Percentiles rank a stretch among this genome's conserved stretches.
Evolutionary conservation across 2,329 filamentous ascomycete genomes (phyloP).

Genomic region (Scedosporium dehoogii): DNA sequence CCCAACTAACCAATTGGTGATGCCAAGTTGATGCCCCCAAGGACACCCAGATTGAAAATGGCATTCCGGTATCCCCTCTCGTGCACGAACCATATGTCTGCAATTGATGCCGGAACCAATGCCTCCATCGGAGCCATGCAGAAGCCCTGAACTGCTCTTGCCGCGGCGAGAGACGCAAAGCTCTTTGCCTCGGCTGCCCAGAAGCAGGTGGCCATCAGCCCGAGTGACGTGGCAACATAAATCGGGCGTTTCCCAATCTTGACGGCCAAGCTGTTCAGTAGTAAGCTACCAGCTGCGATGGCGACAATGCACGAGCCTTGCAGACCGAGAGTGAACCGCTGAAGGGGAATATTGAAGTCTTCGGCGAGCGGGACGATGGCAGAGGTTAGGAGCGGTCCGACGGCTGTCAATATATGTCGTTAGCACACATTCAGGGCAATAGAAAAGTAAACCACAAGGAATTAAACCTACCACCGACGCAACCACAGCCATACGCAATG

Average conservation of each 20-base stretch:
- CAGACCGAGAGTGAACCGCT: conserved; percentile 22
- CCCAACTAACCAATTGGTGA: conserved; percentile 23
- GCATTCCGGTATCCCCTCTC: conserved; percentile 28
- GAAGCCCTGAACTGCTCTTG: conserved; percentile 22
- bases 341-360: conserved; percentile 20
- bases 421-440: not conserved
- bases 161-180: conserved; percentile 20
- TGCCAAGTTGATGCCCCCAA: conserved; percentile 30
- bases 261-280: conserved; percentile 25
- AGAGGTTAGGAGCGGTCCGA: conserved; percentile 26
- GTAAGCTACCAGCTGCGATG: conserved; percentile 23
- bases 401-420: conserved; percentile 15
- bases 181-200: conserved; percentile 21
- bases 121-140: conserved; percentile 29
- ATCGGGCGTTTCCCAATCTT: conserved; percentile 27
- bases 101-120: conserved; percentile 27
- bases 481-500: conserved; percentile 27
- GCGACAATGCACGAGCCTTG: conserved; percentile 24
- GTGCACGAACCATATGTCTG: conserved; percentile 32
- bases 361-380: conserved; percentile 24
- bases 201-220: conserved; percentile 22
- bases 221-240: conserved; percentile 22
- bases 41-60: conserved; percentile 29
- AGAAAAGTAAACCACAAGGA: not conserved
- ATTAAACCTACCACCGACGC: conserved; percentile 25